Evolutionary conservation across 495 filamentous ascomycete genomes (phyloP), one percentile per base, ranked within the genome.

Genomic region (Gamarada debralockiae): DNA sequence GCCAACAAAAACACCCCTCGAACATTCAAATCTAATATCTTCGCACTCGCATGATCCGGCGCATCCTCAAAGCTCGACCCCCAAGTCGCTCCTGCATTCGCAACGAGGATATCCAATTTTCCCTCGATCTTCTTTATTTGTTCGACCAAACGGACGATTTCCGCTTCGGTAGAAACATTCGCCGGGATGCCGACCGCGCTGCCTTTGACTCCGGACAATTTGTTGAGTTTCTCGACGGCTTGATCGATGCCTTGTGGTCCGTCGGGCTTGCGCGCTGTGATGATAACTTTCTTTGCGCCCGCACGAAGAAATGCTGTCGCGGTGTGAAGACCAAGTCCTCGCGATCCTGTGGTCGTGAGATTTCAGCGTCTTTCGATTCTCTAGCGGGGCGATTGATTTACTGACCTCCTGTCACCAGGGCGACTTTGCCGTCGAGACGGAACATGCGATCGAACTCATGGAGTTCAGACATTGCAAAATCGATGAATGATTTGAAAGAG

Each of bases 21-120:
- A 21, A 71, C 69, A 53, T 71, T 73, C 50, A 73, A 53, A 56
- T 73, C 70, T 18, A 73, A 61, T 14, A 73, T 64, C 56, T 73
- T 73, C 50, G 66, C 54, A 18, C 47, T 61, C 18, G 53, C 57
- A 56, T 58, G 61, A 59, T 71, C 67, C 23, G 70, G 69, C 36
- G 70, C 68, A 37, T 66, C 61, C 48, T 73, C 70, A 58, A 71
- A 73, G 3, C 56, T 65, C 10, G 66, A 67, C 14, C 70, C 69
- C 67, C 67, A 73, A 7, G 69, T 67, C 8, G 70, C 67, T 12
- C 70, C 70, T 14, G 69, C 70, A 58, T 73, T 73, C 21, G 66
- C 67, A 33, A 73, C 58, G 2, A 73, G 54, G 27, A 73, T 71
- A 52, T 71, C 70, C 15, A 70, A 55, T 45, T 65, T 65, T 1